Percentiles rank a stretch among this genome's conserved stretches.
Evolutionary conservation across 306 rosid genomes (phyloP).

Genomic region (Sindora glabra): DNA sequence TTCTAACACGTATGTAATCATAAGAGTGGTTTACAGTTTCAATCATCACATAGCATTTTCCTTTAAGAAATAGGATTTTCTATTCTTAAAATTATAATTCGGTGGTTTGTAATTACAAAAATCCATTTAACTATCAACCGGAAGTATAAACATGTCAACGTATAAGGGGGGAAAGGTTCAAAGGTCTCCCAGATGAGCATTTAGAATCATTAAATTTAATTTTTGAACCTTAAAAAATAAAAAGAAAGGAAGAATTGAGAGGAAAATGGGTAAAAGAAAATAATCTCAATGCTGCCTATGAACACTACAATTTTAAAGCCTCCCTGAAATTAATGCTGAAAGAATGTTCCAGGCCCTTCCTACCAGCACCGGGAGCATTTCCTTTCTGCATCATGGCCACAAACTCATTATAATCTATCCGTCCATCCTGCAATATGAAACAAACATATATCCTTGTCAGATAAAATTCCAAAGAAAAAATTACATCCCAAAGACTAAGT

Average conservation of each 20-base stretch:
- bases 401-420: slow-evolving; percentile 89
- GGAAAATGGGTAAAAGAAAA: neutral
- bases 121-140: too few relatives aligned
- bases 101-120: too few relatives aligned
- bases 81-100: too few relatives aligned
- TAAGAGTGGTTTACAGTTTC: too few relatives aligned
- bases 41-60: too few relatives aligned
- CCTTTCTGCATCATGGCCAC: slow-evolving; percentile 99
- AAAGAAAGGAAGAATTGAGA: neutral
- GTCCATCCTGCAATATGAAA: slow-evolving; percentile 63
- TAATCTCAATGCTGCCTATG: neutral
- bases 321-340: slow-evolving; percentile 77
- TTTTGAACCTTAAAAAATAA: slow-evolving; percentile 5
- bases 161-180: slow-evolving; percentile 7
- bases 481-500: too few relatives aligned
- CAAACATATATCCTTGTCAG: neutral
- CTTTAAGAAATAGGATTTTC: too few relatives aligned
- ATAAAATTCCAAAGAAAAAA: too few relatives aligned
- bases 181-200: neutral
- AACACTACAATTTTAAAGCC: slow-evolving; percentile 35
- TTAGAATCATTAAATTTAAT: neutral
- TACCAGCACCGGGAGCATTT: slow-evolving; percentile 43
- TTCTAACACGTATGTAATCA: too few relatives aligned
- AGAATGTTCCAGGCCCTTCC: slow-evolving; percentile 59
- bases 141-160: too few relatives aligned